Evolutionary conservation across 1,284 basidiomycete species (phyloP), one percentile per base, ranked within the genome.

Genomic region (Trichosporon ovoides): DNA sequence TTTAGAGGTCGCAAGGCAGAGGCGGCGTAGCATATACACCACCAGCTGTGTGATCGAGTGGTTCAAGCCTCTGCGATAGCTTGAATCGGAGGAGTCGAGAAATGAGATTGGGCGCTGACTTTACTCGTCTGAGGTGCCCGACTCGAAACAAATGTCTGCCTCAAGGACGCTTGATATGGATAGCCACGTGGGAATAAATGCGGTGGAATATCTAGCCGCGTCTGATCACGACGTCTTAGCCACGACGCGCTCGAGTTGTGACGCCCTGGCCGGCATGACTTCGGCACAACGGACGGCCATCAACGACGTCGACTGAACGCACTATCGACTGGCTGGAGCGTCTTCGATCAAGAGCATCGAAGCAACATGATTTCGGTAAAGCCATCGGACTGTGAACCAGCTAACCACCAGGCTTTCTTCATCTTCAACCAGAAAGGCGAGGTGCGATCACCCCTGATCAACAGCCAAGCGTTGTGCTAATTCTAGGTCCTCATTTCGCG

Each of bases 351-450:
- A 22, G n/a, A 12, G 33, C 38, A 19, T 37, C 19, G 19, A 49
- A 20, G 43, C 53, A 59, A 20, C n/a, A 75, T 75, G 71, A 71
- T 72, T 40, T 75, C 73, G 50, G 71, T 73, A 40, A 61, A 68
- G 20, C 3, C 12, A 18, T n/a, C 20, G 16, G 24, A 18, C 18
- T 5, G 9, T 19, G 9, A n/a, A 7, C n/a, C 7, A 38, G 54
- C 56, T 56, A 7, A 61, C 20, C 46, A 49, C 18, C 62, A 93
- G 89, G 93, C 91, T 54, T 94, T 97, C 84, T 97, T 97, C 79
- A 90, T 96, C 64, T 96, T 96, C 83, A 97, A 95, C 73, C 90
- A 92, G 78, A 96, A 96, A 78, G 94, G 93, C 73, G 94, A 97
- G 84, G 91, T 92, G 66, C 58, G 83, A 64, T 60, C 36, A 49